These are phyloP conservation scores for Acidiella bohemica DNA, from an alignment of 495 filamentous ascomycete species.

Conservation along the genomic window DNA sequence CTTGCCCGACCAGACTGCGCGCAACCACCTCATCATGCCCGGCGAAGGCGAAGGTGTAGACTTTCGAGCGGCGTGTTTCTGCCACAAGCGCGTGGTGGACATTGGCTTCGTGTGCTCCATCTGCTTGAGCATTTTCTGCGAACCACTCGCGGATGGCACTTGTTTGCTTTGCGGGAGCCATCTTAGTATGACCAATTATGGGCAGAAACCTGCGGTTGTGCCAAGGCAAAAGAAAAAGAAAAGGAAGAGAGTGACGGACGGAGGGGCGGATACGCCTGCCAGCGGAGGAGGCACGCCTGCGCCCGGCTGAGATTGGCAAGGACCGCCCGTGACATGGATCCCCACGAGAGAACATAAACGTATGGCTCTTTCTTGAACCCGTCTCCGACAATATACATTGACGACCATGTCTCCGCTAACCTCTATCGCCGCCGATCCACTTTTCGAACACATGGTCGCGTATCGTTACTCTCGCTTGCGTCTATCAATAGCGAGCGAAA, in stretches of 20 bases:
- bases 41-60: conserved; percentile 70
- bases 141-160: conserved; percentile 22
- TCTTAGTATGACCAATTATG: conserved; percentile 62
- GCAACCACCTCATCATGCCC: conserved; percentile 55
- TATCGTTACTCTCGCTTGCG: no score
- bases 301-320: conserved; percentile 12
- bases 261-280: conserved; percentile 19
- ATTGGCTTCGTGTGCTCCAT: conserved; percentile 91
- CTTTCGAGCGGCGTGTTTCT: conserved; percentile 95
- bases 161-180: conserved; percentile 88
- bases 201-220: conserved; percentile 60
- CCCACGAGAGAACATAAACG: no score
- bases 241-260: conserved; percentile 40
- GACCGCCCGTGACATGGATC: no score
- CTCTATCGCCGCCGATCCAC: no score
- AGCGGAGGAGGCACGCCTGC: conserved; percentile 22
- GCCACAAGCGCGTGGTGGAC: conserved; percentile 81
- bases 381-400: no score
- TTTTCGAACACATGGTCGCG: no score
- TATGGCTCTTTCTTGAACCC: no score
- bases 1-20: conserved; percentile 56
- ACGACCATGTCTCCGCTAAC: no score
- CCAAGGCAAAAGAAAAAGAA: conserved; percentile 60
- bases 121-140: conserved; percentile 59
- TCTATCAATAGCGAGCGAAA: no score